A percentile compares a stretch with the other conserved stretches of the same genome.
These are phyloP conservation scores for Cucurbita pepo DNA, from an alignment of 306 rosid species.

Conservation along the genomic window DNA sequence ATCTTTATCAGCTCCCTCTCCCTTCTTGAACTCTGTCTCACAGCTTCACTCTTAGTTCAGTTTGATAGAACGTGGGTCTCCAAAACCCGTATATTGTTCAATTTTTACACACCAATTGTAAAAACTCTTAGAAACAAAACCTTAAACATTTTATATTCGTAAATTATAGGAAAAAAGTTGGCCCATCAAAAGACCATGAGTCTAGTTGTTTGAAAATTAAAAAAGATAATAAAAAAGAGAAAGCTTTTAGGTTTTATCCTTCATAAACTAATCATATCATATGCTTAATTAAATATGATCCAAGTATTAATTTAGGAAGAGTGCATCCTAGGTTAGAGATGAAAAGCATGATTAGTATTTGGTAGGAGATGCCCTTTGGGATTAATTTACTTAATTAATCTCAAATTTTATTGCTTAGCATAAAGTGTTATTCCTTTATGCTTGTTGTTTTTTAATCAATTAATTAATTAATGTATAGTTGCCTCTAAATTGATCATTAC, in stretches of 20 bases:
- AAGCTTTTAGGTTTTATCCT: not conserved
- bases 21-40: too few relatives aligned
- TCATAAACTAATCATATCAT: not conserved
- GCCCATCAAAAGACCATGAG: not conserved
- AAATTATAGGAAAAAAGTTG: not conserved
- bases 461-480: not conserved
- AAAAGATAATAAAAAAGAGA: not conserved
- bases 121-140: too few relatives aligned
- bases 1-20: too few relatives aligned
- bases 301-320: not conserved
- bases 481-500: not conserved
- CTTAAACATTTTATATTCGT: not conserved
- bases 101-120: too few relatives aligned
- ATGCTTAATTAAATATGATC: not conserved
- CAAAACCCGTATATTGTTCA: too few relatives aligned
- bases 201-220: not conserved
- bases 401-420: not conserved
- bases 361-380: not conserved
- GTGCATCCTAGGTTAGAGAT: not conserved
- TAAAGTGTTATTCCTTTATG: not conserved
- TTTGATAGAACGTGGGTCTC: too few relatives aligned
- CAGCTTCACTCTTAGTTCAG: too few relatives aligned
- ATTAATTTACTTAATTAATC: not conserved
- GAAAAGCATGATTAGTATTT: not conserved
- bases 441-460: not conserved